Conservation (phyloP, 139 green algal genomes). For the Nannochloris sp. region DNA sequence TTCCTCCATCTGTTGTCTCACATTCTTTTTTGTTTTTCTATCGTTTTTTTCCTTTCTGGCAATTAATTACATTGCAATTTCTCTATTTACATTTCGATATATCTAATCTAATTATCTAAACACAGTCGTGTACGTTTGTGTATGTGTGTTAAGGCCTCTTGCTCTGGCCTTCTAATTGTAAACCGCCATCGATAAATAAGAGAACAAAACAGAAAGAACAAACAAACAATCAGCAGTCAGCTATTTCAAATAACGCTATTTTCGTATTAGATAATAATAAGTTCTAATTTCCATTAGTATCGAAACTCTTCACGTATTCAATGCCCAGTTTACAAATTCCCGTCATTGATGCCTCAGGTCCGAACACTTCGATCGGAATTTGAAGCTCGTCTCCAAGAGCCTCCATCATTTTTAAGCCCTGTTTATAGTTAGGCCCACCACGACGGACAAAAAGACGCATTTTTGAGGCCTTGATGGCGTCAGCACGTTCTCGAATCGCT, state of each 20-base stretch:
- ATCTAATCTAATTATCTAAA: too few relatives aligned
- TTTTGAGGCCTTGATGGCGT: constrained; percentile 56
- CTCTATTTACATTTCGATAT: neutral
- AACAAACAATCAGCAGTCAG: too few relatives aligned
- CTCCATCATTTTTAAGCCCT: constrained; percentile 70
- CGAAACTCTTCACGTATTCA: constrained; percentile 52
- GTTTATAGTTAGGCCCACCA: constrained; percentile 85
- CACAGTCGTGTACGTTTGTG: too few relatives aligned
- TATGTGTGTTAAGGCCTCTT: too few relatives aligned
- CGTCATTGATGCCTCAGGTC: constrained; percentile 85
- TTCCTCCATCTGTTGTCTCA: too few relatives aligned
- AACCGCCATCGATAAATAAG: too few relatives aligned
- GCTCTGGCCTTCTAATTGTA: too few relatives aligned
- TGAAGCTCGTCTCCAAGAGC: constrained; percentile 58
- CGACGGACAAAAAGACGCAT: constrained; percentile 81
- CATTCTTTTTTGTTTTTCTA: constrained; percentile 4
- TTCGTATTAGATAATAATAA: too few relatives aligned
- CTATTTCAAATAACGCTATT: too few relatives aligned
- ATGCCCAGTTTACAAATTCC: constrained; percentile 80
- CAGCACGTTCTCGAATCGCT: constrained; percentile 29
- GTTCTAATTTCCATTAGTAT: constrained; percentile 2
- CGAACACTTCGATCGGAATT: constrained; percentile 73
- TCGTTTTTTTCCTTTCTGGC: neutral
- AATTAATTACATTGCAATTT: neutral
- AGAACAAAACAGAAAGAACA: too few relatives aligned